Evolutionary conservation across 2,329 filamentous ascomycete species (phyloP), one percentile per base, ranked within the genome.

Genomic region (Pseudogymnoascus sp.): DNA sequence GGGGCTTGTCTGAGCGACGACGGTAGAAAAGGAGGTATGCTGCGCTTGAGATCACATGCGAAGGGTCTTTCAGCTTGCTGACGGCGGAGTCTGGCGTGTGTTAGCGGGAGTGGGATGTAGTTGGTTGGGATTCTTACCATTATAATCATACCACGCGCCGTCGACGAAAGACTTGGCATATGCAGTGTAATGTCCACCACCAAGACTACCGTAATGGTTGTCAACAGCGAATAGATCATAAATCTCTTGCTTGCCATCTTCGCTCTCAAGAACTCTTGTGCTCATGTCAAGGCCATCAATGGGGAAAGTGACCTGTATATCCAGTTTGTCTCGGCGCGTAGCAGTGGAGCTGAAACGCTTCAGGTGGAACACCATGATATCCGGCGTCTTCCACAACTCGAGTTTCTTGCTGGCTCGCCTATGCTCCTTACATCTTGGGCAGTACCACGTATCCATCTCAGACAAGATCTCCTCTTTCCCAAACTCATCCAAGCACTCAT

Each of bases 1-100:
- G 85, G 66, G 91, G 89, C 66, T 76, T 77, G 6, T 84, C 81
- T 4, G 91, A 91, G 67, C 91, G 89, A 63, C 95, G 89, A 41
- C 95, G 90, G 78, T 99, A 99, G 80, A 99, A 99, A 35, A 99
- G 82, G 10, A 99, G 83, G 75, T 99, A 99, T 0, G 95, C 95
- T 19, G 89, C 88, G 14, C 84, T 77, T 4, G 90, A 89, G 4
- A 96, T 84, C 7, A 91, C 84, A 28, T 79, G 80, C 35, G 82
- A 75, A 0, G 86, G 80, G 65, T 90, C 83, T 28, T 79, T 81
- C 6, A 83, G 80, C 68, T 81, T 82, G 35, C 81, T 84, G 16
- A 92, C 90, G 11, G 83, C 85, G 6, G 90, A 89, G 76, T 97
- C 93, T 96, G 70, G 14, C 14, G 38, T 16, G 19, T 12, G 69